Conservation (phyloP, 2,329 filamentous ascomycete species). For the Torrubiellomyces zombiae region DNA sequence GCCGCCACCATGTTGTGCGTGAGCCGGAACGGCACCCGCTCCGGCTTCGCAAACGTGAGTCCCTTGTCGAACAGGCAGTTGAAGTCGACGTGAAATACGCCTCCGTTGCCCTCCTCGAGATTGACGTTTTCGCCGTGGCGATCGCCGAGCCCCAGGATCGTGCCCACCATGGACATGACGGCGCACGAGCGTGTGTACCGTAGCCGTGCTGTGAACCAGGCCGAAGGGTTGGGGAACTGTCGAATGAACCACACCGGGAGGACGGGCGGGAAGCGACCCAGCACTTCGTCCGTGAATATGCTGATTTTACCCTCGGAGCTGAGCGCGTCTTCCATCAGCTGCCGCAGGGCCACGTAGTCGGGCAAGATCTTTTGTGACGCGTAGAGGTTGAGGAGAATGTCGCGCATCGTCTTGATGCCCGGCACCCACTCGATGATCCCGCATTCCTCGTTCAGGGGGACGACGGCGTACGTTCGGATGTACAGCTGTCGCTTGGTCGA, state of each 20-base stretch:
- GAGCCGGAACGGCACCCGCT: slow-evolving; percentile 86
- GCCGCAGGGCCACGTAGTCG: slow-evolving; percentile 52
- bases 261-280: slow-evolving; percentile 59
- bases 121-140: slow-evolving; percentile 95
- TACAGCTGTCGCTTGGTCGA: slow-evolving; percentile 80
- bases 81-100: slow-evolving; percentile 95
- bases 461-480: slow-evolving; percentile 94
- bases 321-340: slow-evolving; percentile 46
- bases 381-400: slow-evolving; percentile 71
- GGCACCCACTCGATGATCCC: slow-evolving; percentile 98
- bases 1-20: slow-evolving; percentile 98
- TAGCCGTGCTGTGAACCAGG: slow-evolving; percentile 80
- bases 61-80: slow-evolving; percentile 99
- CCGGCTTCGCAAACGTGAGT: slow-evolving; percentile 83
- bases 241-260: slow-evolving; percentile 92
- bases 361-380: slow-evolving; percentile 52
- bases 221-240: slow-evolving; percentile 80
- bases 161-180: slow-evolving; percentile 99
- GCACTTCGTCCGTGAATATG: slow-evolving; percentile 52
- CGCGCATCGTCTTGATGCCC: slow-evolving; percentile 81
- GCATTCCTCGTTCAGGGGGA: slow-evolving; percentile 91
- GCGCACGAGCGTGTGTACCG: slow-evolving; percentile 86
- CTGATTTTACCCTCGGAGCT: slow-evolving; percentile 40
- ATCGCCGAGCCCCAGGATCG: slow-evolving; percentile 84
- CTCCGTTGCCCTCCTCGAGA: slow-evolving; percentile 83